phyloP scores from a whole-genome alignment of 2,329 filamentous ascomycete genomes.

The Stagonosporopsis cucurbitacearum region DNA sequence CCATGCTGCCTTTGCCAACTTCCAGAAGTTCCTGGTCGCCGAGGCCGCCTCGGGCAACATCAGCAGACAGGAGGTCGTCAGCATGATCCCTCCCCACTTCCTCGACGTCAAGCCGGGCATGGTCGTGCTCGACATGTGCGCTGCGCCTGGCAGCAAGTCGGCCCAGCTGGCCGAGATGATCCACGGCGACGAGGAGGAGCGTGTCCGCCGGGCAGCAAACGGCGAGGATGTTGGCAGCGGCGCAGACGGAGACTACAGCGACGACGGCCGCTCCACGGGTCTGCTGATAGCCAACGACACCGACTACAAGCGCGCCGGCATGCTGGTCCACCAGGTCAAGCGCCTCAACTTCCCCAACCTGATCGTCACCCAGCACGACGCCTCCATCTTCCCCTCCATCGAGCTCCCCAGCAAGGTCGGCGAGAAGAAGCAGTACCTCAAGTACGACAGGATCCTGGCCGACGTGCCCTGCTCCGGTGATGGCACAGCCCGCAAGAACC shows the following conservation, averaged over 20 bases:
- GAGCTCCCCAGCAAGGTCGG: constrained; percentile 70
- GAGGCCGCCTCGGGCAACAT: constrained; percentile 98
- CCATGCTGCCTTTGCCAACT: constrained; percentile 90
- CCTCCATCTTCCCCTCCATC: constrained; percentile 92
- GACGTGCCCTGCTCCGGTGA: constrained; percentile 98
- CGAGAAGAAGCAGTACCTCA: constrained; percentile 75
- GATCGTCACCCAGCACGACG: constrained; percentile 97
- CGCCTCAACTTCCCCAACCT: constrained; percentile 94
- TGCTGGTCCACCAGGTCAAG: constrained; percentile 98
- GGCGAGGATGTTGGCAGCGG: constrained; percentile 67
- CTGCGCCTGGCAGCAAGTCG: constrained; percentile 95
- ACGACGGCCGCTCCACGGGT: constrained; percentile 87
- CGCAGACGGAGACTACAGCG: constrained; percentile 61
- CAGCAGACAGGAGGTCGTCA: constrained; percentile 95
- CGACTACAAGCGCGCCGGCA: constrained; percentile 95
- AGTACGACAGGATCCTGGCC: constrained; percentile 94
- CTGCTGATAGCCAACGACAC: constrained; percentile 94
- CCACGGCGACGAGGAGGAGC: constrained; percentile 87
- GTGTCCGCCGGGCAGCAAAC: constrained; percentile 74
- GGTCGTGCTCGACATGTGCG: constrained; percentile 93
- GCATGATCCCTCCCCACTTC: constrained; percentile 96
- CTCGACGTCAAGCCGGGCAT: constrained; percentile 92
- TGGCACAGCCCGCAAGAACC: constrained; percentile 91
- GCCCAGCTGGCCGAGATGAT: constrained; percentile 95
- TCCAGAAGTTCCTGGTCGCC: constrained; percentile 97